A percentile compares a stretch with the other conserved stretches of the same genome.
These are phyloP conservation scores for Thielaviopsis punctulata DNA, from an alignment of 2,329 filamentous ascomycete genomes.

Conservation along the genomic window DNA sequence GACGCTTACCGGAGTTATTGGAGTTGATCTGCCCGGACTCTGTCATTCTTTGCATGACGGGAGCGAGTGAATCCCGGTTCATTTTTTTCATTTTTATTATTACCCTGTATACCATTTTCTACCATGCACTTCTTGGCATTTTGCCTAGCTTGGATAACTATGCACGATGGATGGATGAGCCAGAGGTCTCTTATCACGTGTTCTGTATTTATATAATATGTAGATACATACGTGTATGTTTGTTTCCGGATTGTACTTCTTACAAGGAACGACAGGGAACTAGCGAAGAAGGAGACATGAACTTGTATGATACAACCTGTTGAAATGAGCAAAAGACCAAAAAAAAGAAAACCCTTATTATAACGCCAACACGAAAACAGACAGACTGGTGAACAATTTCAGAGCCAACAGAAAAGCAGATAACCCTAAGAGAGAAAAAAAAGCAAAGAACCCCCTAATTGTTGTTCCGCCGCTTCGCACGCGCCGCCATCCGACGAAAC, in stretches of 20 bases:
- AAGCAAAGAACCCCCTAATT: conserved; percentile 8
- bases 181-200: neutral
- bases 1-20: too few relatives aligned
- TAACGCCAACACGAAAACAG: conserved; percentile 7
- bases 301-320: neutral
- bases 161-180: too few relatives aligned
- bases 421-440: conserved; percentile 4
- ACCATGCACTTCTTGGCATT: neutral
- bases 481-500: conserved; percentile 48
- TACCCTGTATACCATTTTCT: neutral
- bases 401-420: conserved; percentile 1
- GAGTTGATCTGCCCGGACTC: too few relatives aligned
- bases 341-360: neutral
- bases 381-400: neutral
- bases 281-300: neutral
- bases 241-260: too few relatives aligned
- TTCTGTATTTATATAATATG: neutral
- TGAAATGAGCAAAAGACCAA: neutral
- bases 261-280: neutral
- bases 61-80: neutral
- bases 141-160: neutral
- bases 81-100: neutral
- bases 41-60: neutral
- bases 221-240: too few relatives aligned
- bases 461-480: conserved; percentile 34